phyloP scores from a whole-genome alignment of 345 rosid genomes.

The Citrus hindsii region DNA sequence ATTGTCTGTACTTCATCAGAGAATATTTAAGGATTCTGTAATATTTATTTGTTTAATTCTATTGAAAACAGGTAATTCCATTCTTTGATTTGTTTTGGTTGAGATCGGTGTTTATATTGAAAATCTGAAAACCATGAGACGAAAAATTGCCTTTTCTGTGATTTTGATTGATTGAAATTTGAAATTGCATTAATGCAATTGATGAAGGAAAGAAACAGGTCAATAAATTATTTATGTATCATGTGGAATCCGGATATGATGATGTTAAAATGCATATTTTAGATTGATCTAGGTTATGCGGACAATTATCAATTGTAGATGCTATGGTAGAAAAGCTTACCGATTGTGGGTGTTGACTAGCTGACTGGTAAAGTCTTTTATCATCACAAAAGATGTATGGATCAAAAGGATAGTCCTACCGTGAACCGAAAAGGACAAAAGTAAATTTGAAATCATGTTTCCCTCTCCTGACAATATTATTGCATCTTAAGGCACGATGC shows the following conservation, averaged over 20 bases:
- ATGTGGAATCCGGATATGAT: not conserved
- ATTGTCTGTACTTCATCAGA: not conserved
- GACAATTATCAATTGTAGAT: not conserved
- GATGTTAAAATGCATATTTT: not conserved
- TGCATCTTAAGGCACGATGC: not conserved
- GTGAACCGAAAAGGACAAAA: not conserved
- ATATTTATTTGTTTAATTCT: not conserved
- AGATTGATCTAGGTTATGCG: not conserved
- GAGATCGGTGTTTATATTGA: not conserved
- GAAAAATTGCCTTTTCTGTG: not conserved
- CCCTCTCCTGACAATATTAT: not conserved
- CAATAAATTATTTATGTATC: not conserved
- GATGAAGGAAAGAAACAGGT: not conserved
- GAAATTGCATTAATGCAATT: not conserved
- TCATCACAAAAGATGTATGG: not conserved
- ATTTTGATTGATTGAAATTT: not conserved
- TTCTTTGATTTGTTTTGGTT: not conserved
- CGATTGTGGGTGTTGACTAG: not conserved
- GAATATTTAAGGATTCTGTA: not conserved
- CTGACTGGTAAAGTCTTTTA: not conserved
- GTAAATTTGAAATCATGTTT: not conserved
- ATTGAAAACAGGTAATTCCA: not conserved
- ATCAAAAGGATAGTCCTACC: not conserved
- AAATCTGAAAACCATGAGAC: not conserved
- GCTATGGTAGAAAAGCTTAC: not conserved